Percentiles rank a stretch among this genome's conserved stretches.
phyloP scores from a whole-genome alignment of 2,329 filamentous ascomycete genomes.

The Penicillium decumbens region DNA sequence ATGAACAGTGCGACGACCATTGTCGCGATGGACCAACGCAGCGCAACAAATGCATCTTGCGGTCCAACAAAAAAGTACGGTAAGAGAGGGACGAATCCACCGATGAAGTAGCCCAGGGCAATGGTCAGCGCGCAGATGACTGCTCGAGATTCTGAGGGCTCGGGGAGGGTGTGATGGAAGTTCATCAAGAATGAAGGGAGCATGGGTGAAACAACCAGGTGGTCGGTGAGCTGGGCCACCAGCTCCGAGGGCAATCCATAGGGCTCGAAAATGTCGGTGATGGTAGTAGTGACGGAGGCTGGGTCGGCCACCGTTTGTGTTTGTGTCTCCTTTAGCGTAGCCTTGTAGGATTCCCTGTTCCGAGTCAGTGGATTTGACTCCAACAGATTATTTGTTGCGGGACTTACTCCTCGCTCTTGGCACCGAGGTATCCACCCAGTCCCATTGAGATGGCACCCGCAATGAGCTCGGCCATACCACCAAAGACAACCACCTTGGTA shows the following conservation, averaged over 20 bases:
- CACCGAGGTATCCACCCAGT: constrained; percentile 67
- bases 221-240: constrained; percentile 33
- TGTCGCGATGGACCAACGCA: constrained; percentile 52
- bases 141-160: constrained; percentile 38
- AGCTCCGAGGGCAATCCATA: constrained; percentile 37
- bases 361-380: not conserved
- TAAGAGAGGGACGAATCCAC: constrained; percentile 48
- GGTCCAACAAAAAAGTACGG: constrained; percentile 62
- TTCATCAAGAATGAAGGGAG: constrained; percentile 41
- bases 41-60: constrained; percentile 76
- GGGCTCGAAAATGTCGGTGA: constrained; percentile 37
- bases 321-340: constrained; percentile 36
- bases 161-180: constrained; percentile 40
- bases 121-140: constrained; percentile 39
- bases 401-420: constrained; percentile 43
- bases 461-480: constrained; percentile 69
- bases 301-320: constrained; percentile 31
- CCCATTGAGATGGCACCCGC: constrained; percentile 75
- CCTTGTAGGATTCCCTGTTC: constrained; percentile 38
- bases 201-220: constrained; percentile 35
- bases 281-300: constrained; percentile 27
- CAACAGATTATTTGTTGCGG: not conserved
- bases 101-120: constrained; percentile 40
- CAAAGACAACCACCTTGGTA: constrained; percentile 64
- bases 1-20: constrained; percentile 48